Evolutionary conservation across 345 rosid genomes (phyloP).

Genomic region (Hibiscus trionum): DNA sequence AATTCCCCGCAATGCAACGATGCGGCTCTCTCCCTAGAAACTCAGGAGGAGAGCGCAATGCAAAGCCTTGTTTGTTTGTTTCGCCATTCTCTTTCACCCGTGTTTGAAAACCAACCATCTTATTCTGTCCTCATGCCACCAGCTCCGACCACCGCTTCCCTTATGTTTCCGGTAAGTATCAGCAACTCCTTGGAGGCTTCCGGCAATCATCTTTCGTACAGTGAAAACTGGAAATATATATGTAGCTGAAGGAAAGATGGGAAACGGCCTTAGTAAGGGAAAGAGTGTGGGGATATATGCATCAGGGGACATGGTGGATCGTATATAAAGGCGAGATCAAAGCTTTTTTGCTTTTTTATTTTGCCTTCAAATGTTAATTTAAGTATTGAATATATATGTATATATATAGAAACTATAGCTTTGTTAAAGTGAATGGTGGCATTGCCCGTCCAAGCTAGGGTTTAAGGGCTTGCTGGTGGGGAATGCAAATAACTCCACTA

Average conservation of each 20-base stretch:
- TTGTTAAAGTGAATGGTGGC: not conserved
- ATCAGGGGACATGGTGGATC: conserved; percentile 36
- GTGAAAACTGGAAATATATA: not conserved
- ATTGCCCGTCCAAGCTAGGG: not conserved
- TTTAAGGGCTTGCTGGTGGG: conserved; percentile 41
- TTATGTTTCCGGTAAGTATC: conserved; percentile 3
- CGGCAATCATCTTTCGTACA: conserved; percentile 1
- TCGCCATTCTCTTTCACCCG: conserved; percentile 20
- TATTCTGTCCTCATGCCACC: conserved; percentile 16
- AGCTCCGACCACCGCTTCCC: conserved; percentile 2
- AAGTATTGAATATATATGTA: no score
- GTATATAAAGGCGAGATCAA: conserved; percentile 52
- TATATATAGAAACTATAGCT: no score
- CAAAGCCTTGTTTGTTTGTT: conserved; percentile 34
- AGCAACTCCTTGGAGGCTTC: conserved; percentile 2
- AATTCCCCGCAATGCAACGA: conserved; percentile 83
- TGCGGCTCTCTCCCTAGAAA: conserved; percentile 36
- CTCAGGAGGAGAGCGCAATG: conserved; percentile 37
- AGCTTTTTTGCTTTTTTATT: conserved; percentile 19
- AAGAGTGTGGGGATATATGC: conserved; percentile 16
- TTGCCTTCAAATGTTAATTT: no score
- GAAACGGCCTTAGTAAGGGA: not conserved
- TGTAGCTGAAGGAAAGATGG: conserved; percentile 5
- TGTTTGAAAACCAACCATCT: conserved; percentile 25
- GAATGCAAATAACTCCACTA: conserved; percentile 49